A percentile compares a stretch with the other conserved stretches of the same genome.
Conservation (phyloP, 23 red algal species). For the Gracilaria caudata region DNA sequence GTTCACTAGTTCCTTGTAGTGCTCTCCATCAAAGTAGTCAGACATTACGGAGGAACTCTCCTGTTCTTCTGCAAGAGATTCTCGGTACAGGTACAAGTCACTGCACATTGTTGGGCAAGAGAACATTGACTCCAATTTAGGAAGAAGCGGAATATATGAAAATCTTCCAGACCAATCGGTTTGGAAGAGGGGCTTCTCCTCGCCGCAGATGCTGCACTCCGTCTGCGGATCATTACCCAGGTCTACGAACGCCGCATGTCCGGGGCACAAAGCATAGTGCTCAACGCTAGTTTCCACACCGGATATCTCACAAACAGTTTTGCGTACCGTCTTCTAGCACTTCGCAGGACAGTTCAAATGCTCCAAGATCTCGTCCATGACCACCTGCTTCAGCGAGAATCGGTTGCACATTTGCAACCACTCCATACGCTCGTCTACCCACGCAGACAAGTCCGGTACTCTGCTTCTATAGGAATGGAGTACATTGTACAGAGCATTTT, state of each 20-base stretch:
- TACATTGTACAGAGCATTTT: not conserved
- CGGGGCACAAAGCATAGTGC: not conserved
- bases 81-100: not conserved
- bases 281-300: not conserved
- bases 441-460: not conserved
- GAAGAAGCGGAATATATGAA: conserved; percentile 18
- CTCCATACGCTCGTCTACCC: not conserved
- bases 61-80: not conserved
- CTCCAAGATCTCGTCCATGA: conserved; percentile 5
- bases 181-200: not conserved
- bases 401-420: not conserved
- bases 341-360: not conserved
- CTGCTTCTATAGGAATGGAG: not conserved
- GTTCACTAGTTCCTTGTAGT: not conserved
- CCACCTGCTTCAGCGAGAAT: not conserved
- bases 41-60: not conserved
- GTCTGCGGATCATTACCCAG: not conserved
- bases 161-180: not conserved
- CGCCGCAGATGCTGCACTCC: not conserved
- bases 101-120: not conserved
- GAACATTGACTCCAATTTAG: not conserved
- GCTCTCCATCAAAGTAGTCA: conserved; percentile 6
- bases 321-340: not conserved
- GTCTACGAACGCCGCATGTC: not conserved
- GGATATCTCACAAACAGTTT: not conserved